Conservation (phyloP, 2,329 filamentous ascomycete genomes). For the Tothia fuscella region DNA sequence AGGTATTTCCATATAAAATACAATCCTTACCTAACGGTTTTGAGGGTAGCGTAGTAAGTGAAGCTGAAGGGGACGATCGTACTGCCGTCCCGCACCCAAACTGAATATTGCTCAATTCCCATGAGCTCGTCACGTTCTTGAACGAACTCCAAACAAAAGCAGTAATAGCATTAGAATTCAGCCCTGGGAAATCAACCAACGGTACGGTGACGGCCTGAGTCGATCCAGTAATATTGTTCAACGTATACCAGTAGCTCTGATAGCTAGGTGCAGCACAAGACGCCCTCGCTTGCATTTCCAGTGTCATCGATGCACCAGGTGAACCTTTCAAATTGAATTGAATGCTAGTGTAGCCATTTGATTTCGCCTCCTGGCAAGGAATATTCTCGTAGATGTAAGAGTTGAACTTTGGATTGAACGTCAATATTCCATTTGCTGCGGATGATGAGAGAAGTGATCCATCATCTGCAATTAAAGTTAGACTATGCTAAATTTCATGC, state of each 20-base stretch:
- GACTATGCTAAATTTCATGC: no score
- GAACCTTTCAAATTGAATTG: slow-evolving; percentile 38
- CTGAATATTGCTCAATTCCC: slow-evolving; percentile 38
- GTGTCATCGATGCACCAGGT: slow-evolving; percentile 26
- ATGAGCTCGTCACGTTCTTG: slow-evolving; percentile 26
- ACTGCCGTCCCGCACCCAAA: slow-evolving; percentile 31
- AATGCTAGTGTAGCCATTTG: slow-evolving; percentile 36
- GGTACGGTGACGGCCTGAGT: slow-evolving; percentile 41
- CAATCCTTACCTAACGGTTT: no score
- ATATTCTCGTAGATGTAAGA: slow-evolving; percentile 46
- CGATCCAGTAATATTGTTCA: slow-evolving; percentile 37
- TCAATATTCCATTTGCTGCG: slow-evolving; percentile 32
- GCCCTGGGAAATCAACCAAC: slow-evolving; percentile 36
- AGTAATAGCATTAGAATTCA: slow-evolving; percentile 38
- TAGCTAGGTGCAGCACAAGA: slow-evolving; percentile 31
- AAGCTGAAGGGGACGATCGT: no score
- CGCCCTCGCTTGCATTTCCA: slow-evolving; percentile 39
- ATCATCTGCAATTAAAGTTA: no score
- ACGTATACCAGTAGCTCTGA: slow-evolving; percentile 32
- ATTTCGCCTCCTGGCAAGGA: slow-evolving; percentile 33
- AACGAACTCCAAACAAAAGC: slow-evolving; percentile 34
- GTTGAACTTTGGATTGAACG: slow-evolving; percentile 36
- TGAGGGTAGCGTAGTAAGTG: no score
- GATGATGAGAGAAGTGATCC: no score
- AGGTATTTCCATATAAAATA: no score